These are phyloP conservation scores for Linderina pennispora DNA, from an alignment of 192 early-diverging fungal genomes.

Conservation along the genomic window DNA sequence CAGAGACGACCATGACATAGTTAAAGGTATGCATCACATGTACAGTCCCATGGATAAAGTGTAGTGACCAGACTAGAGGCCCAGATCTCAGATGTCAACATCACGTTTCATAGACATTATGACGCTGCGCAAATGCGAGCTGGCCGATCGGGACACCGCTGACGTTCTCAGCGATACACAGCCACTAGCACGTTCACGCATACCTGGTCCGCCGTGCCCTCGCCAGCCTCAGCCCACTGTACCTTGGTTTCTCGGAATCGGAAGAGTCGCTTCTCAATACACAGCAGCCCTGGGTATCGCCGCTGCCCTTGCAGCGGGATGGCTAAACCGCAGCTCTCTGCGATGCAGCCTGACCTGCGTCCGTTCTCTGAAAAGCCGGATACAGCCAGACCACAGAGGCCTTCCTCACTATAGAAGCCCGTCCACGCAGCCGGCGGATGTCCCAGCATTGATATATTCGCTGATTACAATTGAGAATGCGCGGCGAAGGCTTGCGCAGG, in stretches of 20 bases:
- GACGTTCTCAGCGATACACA: too few relatives aligned
- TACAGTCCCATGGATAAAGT: too few relatives aligned
- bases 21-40: slow-evolving; percentile 3
- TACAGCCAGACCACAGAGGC: too few relatives aligned
- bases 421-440: slow-evolving; percentile 6
- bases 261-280: slow-evolving; percentile 4
- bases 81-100: not conserved
- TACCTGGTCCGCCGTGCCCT: slow-evolving; percentile 12
- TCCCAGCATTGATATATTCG: slow-evolving; percentile 16
- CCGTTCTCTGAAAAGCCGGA: too few relatives aligned
- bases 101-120: slow-evolving; percentile 21
- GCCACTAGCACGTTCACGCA: slow-evolving; percentile 15
- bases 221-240: slow-evolving; percentile 12
- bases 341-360: too few relatives aligned
- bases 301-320: slow-evolving; percentile 20
- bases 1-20: slow-evolving; percentile 21
- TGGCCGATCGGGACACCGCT: too few relatives aligned
- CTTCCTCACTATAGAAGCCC: too few relatives aligned
- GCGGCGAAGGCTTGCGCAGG: slow-evolving; percentile 14
- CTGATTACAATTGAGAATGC: slow-evolving; percentile 28
- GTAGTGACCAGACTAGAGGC: not conserved
- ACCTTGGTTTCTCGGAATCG: slow-evolving; percentile 16
- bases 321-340: not conserved
- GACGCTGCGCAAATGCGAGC: slow-evolving; percentile 8
- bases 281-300: slow-evolving; percentile 31